phyloP scores from a whole-genome alignment of 1,139 yeast species.

The Nadsonia starkeyi-henricii region DNA sequence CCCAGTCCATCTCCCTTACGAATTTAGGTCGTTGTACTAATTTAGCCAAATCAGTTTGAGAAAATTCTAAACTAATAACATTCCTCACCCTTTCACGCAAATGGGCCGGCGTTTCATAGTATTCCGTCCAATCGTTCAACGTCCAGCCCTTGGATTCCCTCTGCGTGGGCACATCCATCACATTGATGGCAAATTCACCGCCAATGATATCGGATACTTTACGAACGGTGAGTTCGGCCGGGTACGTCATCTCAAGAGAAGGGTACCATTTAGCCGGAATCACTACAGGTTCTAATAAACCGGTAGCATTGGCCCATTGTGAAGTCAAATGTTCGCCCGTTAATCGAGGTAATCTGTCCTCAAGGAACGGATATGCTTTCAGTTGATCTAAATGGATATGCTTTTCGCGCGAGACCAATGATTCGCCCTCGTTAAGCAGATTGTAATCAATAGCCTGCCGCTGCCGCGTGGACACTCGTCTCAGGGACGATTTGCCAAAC shows the following conservation, averaged over 20 bases:
- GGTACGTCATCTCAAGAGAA: conserved; percentile 32
- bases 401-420: conserved; percentile 36
- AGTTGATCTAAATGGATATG: conserved; percentile 40
- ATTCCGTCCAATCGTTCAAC: conserved; percentile 60
- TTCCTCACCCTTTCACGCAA: conserved; percentile 57
- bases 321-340: conserved; percentile 26
- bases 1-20: conserved; percentile 58
- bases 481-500: conserved; percentile 40
- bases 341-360: conserved; percentile 15
- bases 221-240: conserved; percentile 36
- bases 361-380: conserved; percentile 8
- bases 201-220: conserved; percentile 52
- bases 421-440: conserved; percentile 68
- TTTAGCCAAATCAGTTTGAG: conserved; percentile 40
- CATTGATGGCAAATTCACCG: conserved; percentile 51
- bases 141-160: conserved; percentile 50
- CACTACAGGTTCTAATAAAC: conserved; percentile 27
- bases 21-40: conserved; percentile 46
- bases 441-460: conserved; percentile 53
- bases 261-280: conserved; percentile 21
- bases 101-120: conserved; percentile 35
- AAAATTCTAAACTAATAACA: conserved; percentile 70
- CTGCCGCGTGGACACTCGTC: conserved; percentile 44
- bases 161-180: conserved; percentile 83
- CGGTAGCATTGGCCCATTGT: conserved; percentile 25